phyloP scores from a whole-genome alignment of 768 basidiomycete species.

The Lanmaoa pseudosensibilis region DNA sequence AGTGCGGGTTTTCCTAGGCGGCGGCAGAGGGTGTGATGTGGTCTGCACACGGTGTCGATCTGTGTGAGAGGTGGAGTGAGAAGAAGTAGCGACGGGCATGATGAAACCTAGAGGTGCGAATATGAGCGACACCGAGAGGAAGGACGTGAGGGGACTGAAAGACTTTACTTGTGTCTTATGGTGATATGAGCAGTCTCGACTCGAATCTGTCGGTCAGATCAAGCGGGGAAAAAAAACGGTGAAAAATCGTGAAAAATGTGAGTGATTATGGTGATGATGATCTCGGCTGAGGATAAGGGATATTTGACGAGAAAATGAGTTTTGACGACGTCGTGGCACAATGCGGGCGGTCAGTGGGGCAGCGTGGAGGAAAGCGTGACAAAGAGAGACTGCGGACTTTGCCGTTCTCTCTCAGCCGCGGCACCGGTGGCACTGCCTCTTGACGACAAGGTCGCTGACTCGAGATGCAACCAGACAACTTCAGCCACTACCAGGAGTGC shows the following conservation, averaged over 20 bases:
- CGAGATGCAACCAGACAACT: background rate
- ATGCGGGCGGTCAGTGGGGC: conserved; percentile 16
- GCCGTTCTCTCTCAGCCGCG: conserved; percentile 26
- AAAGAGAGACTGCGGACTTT: conserved; percentile 31
- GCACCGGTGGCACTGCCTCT: conserved; percentile 27
- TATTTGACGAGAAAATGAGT: background rate
- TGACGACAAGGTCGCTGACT: conserved; percentile 4
- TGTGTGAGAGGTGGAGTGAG: conserved; percentile 33
- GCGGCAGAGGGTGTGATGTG: conserved; percentile 34
- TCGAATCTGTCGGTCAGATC: conserved; percentile 26
- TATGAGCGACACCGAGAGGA: conserved; percentile 17
- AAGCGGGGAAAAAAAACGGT: conserved; percentile 21
- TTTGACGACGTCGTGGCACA: conserved; percentile 9
- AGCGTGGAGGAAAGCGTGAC: conserved; percentile 29
- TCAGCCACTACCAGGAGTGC: conserved; percentile 45
- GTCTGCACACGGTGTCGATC: conserved; percentile 29
- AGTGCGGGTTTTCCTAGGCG: conserved; percentile 39
- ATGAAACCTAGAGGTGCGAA: conserved; percentile 22
- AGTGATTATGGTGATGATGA: background rate
- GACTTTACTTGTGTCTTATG: conserved; percentile 37
- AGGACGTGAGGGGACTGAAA: conserved; percentile 23
- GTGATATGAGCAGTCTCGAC: conserved; percentile 29
- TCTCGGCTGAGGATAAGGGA: conserved; percentile 20
- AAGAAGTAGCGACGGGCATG: conserved; percentile 50
- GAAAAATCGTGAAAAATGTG: conserved; percentile 22